Conservation (phyloP, 2,329 filamentous ascomycete species). For the Fusarium sp. region DNA sequence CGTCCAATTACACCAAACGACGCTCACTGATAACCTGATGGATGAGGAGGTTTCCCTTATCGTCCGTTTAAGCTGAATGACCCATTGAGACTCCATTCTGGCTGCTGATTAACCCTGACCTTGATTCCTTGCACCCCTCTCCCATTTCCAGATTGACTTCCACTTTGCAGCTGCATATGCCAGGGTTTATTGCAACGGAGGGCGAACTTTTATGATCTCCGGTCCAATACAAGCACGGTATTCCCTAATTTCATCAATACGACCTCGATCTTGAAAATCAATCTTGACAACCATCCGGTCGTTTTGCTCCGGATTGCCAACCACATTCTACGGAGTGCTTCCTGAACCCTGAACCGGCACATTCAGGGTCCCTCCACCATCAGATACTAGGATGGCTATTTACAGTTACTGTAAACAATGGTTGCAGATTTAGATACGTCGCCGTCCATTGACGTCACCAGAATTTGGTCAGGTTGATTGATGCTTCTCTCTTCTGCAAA, state of each 20-base stretch:
- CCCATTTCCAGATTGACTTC: slow-evolving; percentile 40
- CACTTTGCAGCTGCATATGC: slow-evolving; percentile 21
- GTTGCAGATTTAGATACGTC: slow-evolving; percentile 13
- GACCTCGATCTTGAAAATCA: slow-evolving; percentile 13
- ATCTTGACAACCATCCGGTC: slow-evolving; percentile 30
- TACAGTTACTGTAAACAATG: slow-evolving; percentile 3
- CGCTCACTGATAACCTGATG: slow-evolving; percentile 23
- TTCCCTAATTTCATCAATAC: slow-evolving; percentile 14
- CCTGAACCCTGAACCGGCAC: slow-evolving; percentile 22
- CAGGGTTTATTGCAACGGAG: slow-evolving; percentile 23
- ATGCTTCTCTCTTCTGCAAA: neutral
- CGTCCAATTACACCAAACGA: slow-evolving; percentile 23
- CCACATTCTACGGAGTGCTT: slow-evolving; percentile 10
- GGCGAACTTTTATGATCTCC: slow-evolving; percentile 21
- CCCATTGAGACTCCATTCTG: neutral
- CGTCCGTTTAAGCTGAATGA: slow-evolving; percentile 21
- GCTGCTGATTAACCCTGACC: slow-evolving; percentile 3
- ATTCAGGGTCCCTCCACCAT: slow-evolving; percentile 39
- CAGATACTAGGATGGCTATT: neutral
- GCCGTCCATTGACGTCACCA: slow-evolving; percentile 31
- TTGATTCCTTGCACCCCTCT: slow-evolving; percentile 26
- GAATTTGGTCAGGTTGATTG: neutral
- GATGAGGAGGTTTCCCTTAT: slow-evolving; percentile 21
- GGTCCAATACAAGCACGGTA: slow-evolving; percentile 10
- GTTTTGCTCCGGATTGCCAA: slow-evolving; percentile 45